Base-by-base conservation (phyloP, 805 yeast genomes). In the Ogataea ramenticola region DNA sequence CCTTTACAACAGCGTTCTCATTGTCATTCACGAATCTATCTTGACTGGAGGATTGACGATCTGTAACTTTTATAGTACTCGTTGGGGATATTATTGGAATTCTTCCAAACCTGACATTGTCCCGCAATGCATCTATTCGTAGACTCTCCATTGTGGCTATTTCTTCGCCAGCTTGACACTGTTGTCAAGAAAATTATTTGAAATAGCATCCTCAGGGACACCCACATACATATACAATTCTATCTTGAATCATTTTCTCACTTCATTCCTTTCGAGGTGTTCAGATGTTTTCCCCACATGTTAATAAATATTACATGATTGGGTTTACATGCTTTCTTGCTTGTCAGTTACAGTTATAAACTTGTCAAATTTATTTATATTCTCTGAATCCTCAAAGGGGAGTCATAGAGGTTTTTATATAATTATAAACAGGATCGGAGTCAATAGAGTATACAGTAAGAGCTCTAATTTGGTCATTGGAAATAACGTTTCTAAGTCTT, bases 351-450 rank as follows among this genome's bases (percentile, higher is more conserved):
- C n/a, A n/a, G n/a, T n/a, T n/a, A n/a, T n/a, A n/a, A n/a, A n/a
- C n/a, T n/a, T n/a, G n/a, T n/a, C n/a, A n/a, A n/a, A 6, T 15
- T 15, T 15, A 31, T 31, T 16, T 31, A 31, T 31, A 31, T 16
- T 6, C 14, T 33, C 16, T n/a, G 11, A 17, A 38, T n/a, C 19
- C 10, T 43, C 38, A 56, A 11, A 62, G 44, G 16, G 65, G 65
- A 41, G 57, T 64, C 12, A 73, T 73, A 2, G 71, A 64, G 19
- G 58, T 47, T 48, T 61, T 68, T 41, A 70, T 67, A 51, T 74
- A 75, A 35, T 58, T 64, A 46, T 67, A 68, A 34, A 83, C 67
- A 10, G 90, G 91, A 58, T 83, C 90, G 5, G 51, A 64, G 11
- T 72, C 75, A 36, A 74, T 51, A 9, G 71, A 59, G 55, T 82